Percentiles rank a stretch among this genome's conserved stretches.
Conservation (phyloP, 148 eudicot genomes). For the Vaccinium vitisidaea region DNA sequence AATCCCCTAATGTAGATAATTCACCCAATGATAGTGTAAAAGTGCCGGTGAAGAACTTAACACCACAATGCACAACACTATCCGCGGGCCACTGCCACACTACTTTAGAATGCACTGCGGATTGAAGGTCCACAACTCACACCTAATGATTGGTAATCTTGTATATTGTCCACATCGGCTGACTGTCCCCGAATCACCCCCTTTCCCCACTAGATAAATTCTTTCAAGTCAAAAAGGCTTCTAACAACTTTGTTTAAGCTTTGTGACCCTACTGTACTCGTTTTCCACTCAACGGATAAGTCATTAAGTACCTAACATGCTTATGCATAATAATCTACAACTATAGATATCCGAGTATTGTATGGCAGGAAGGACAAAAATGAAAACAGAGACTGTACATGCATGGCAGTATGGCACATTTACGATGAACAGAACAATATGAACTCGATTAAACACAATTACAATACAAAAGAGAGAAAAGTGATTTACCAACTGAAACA, state of each 20-base stretch:
- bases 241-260: background rate
- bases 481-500: slow-evolving; percentile 67
- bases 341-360: background rate
- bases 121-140: background rate
- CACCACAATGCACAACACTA: background rate
- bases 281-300: background rate
- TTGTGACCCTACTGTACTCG: background rate
- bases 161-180: background rate
- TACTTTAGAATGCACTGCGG: background rate
- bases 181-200: background rate
- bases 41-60: background rate
- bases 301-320: background rate
- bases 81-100: background rate
- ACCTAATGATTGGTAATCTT: background rate
- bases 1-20: background rate
- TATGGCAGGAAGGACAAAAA: background rate
- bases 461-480: background rate
- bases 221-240: background rate
- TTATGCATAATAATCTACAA: background rate
- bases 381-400: background rate
- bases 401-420: background rate
- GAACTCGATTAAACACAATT: background rate
- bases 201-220: background rate
- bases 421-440: background rate
- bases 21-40: background rate